Evolutionary conservation across 805 yeast genomes (phyloP).

Genomic region (Barnettozyma californica): DNA sequence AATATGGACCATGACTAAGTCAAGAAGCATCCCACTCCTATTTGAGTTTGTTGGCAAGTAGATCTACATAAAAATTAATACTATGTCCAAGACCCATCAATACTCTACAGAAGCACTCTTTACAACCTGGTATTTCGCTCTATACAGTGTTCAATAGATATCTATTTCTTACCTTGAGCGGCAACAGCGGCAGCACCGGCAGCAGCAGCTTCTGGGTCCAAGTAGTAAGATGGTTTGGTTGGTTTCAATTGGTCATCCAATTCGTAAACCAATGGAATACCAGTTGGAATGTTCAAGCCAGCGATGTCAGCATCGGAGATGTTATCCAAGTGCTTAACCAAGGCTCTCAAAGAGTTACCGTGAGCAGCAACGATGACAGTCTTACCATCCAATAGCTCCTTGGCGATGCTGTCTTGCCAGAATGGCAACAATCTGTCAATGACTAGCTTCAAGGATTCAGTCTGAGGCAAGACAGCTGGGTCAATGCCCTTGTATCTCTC

Average conservation of each 20-base stretch:
- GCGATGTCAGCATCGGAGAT: slow-evolving; percentile 92
- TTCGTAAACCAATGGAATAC: slow-evolving; percentile 96
- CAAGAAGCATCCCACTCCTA: too few relatives aligned
- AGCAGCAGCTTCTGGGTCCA: slow-evolving; percentile 99
- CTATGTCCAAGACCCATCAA: too few relatives aligned
- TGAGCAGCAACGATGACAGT: slow-evolving; percentile 93
- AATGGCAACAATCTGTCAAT: slow-evolving; percentile 95
- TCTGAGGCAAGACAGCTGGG: slow-evolving; percentile 82
- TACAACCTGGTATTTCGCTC: not conserved
- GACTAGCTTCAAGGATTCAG: slow-evolving; percentile 91
- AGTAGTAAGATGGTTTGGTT: slow-evolving; percentile 88
- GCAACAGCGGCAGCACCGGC: slow-evolving; percentile 99
- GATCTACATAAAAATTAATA: too few relatives aligned
- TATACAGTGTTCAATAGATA: not conserved
- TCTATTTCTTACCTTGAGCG: slow-evolving; percentile 77
- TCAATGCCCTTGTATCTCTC: slow-evolving; percentile 81
- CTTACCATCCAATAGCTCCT: slow-evolving; percentile 79
- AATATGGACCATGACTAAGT: too few relatives aligned
- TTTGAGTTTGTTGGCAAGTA: too few relatives aligned
- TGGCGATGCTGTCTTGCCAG: slow-evolving; percentile 91
- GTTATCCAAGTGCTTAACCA: slow-evolving; percentile 91
- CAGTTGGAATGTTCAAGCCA: slow-evolving; percentile 94
- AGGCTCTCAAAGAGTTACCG: slow-evolving; percentile 97
- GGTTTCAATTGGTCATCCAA: slow-evolving; percentile 84
- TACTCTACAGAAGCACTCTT: not conserved